Conservation (phyloP, 306 rosid species). For the Hylodesmum podocarpum region DNA sequence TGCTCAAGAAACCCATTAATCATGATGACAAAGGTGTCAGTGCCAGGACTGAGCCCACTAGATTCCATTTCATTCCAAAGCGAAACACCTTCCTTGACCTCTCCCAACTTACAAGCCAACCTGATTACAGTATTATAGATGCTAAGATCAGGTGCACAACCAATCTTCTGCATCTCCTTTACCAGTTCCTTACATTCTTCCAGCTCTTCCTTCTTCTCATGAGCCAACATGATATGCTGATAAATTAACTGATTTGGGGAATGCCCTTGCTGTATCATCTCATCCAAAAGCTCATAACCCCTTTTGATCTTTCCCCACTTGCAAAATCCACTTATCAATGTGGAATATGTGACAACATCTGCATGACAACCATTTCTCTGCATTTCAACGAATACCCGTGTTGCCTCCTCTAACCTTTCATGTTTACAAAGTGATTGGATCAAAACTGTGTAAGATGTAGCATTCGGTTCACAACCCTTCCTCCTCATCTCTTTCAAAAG, state of each 20-base stretch:
- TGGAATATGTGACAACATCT: constrained; percentile 69
- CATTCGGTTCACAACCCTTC: constrained; percentile 67
- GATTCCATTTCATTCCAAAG: constrained; percentile 82
- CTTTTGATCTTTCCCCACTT: constrained; percentile 74
- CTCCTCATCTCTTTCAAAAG: constrained; percentile 76
- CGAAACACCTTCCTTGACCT: constrained; percentile 62
- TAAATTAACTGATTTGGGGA: constrained; percentile 64
- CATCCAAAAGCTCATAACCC: constrained; percentile 73
- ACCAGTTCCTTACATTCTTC: constrained; percentile 77
- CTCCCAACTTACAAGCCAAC: constrained; percentile 81
- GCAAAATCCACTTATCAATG: constrained; percentile 78
- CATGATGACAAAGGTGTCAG: constrained; percentile 74
- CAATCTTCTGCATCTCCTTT: constrained; percentile 74
- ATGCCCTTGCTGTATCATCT: constrained; percentile 70
- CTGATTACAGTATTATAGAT: constrained; percentile 70
- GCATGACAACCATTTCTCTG: constrained; percentile 71
- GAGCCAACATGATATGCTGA: constrained; percentile 65
- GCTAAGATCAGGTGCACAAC: constrained; percentile 62
- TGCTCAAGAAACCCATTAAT: constrained; percentile 79
- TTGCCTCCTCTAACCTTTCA: constrained; percentile 83
- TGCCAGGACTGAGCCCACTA: constrained; percentile 55
- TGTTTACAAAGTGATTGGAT: constrained; percentile 70
- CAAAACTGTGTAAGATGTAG: constrained; percentile 61
- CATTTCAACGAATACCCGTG: constrained; percentile 64
- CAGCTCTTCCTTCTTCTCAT: constrained; percentile 84